Base-by-base conservation (phyloP, 1,284 basidiomycete species). In the Pterula multifida region DNA sequence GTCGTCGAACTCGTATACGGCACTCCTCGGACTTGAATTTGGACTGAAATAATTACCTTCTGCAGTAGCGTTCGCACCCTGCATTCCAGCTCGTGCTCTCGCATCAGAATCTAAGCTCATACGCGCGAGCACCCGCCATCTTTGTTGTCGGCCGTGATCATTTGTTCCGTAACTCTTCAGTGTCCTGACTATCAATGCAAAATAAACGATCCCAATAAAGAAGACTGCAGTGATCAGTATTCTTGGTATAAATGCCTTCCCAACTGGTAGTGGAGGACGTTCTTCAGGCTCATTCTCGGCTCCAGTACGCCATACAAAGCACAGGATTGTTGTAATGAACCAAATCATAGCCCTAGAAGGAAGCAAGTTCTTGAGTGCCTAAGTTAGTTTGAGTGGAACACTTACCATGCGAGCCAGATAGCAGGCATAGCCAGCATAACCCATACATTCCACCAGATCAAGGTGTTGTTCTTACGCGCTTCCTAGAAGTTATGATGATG, bases 371-470 rank as follows among this genome's bases (percentile, higher is more conserved):
- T 24, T 49, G 22, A 42, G 21, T 26, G 21, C n/a, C 13, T 25
- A 36, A 32, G 25, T 12, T 25, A 13, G 24, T 32, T 13, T 15
- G n/a, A 22, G 25, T 19, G 25, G 4, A n/a, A 42, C 17, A 58
- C 60, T 35, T 56, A 78, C 83, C 85, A 89, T 15, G 82, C 73
- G 54, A 89, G 74, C 78, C 82, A 89, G 13, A 87, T 67, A 0
- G 73, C 78, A 0, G 85, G 85, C 66, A 85, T 79, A 0, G 82
- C 77, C 13, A 89, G 67, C 6, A 89, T 58, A 1, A 87, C 80
- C 86, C 85, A 89, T 12, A 85, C 81, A 55, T 88, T 89, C 85
- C 85, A 89, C 62, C 76, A 71, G 21, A 88, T 76, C 6, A 72
- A 64, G 0, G 84, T 81, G 32, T 79, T 75, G 0, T 75, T 75